These are phyloP conservation scores for Paracamarosporium sp. DNA, from an alignment of 2,329 filamentous ascomycete genomes.

Conservation along the genomic window DNA sequence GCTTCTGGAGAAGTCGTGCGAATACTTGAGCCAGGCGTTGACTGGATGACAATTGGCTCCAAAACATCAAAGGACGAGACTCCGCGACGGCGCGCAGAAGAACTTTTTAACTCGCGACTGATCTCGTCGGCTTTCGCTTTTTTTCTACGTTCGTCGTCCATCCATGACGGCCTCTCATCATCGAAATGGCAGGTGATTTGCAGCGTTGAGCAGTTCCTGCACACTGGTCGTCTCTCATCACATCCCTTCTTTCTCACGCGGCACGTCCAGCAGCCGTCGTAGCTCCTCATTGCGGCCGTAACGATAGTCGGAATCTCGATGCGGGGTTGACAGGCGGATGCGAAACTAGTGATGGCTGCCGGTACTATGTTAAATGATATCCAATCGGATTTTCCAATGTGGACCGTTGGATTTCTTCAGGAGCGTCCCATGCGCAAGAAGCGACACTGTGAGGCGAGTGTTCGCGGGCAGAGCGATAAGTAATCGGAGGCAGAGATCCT, in stretches of 20 bases:
- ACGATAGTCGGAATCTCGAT: not conserved
- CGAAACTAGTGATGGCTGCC: not conserved
- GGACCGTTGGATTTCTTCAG: too few species aligned
- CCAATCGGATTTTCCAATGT: too few species aligned
- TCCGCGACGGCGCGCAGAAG: slow-evolving; percentile 7
- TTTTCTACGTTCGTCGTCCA: slow-evolving; percentile 6
- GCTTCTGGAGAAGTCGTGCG: not conserved
- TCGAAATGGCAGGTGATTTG: slow-evolving; percentile 52
- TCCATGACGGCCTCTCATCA: slow-evolving; percentile 7
- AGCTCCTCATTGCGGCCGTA: slow-evolving; percentile 9
- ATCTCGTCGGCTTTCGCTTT: slow-evolving; percentile 11
- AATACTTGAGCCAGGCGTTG: not conserved
- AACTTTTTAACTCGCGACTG: slow-evolving; percentile 15
- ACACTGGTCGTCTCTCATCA: slow-evolving; percentile 61
- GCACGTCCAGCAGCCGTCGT: slow-evolving; percentile 14
- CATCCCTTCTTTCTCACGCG: slow-evolving; percentile 49
- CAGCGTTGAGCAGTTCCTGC: slow-evolving; percentile 58
- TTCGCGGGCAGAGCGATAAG: too few species aligned
- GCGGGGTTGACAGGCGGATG: not conserved
- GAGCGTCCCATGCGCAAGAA: too few species aligned
- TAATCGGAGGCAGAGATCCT: too few species aligned
- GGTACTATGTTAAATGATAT: too few species aligned
- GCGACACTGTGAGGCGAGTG: too few species aligned
- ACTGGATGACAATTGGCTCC: slow-evolving; percentile 4
- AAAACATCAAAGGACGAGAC: slow-evolving; percentile 3